Evolutionary conservation across 768 basidiomycete genomes (phyloP).

Genomic region (Macrolepiota dolichaula): DNA sequence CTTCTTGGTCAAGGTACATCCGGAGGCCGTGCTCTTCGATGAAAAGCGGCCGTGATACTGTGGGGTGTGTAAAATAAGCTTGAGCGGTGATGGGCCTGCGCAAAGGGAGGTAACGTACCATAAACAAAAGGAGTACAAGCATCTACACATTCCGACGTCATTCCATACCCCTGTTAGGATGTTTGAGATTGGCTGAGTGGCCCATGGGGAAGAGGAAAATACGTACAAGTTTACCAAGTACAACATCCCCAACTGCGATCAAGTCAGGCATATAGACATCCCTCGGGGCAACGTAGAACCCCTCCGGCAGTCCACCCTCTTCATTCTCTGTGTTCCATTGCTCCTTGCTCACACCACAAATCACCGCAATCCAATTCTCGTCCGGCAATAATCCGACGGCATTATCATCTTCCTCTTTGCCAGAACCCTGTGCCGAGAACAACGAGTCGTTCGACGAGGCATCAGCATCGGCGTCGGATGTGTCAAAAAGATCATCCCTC

Average conservation of each 20-base stretch:
- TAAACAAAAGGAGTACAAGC: conserved; percentile 76
- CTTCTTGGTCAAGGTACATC: conserved; percentile 56
- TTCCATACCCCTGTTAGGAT: conserved; percentile 65
- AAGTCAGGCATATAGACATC: conserved; percentile 85
- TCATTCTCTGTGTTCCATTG: conserved; percentile 38
- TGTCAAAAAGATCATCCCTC: background rate
- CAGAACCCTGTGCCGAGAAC: conserved; percentile 1
- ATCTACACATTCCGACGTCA: conserved; percentile 77
- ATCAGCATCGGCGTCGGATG: background rate
- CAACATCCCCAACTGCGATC: conserved; percentile 67
- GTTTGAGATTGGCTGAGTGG: background rate
- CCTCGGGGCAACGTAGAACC: conserved; percentile 72
- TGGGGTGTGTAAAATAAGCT: background rate
- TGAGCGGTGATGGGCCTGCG: background rate
- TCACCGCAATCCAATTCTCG: conserved; percentile 71
- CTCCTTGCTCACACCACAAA: conserved; percentile 70
- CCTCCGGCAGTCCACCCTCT: conserved; percentile 48
- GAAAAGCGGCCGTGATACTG: conserved; percentile 76
- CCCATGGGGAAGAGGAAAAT: conserved; percentile 10
- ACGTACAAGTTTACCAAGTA: conserved; percentile 75
- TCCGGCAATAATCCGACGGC: conserved; percentile 55
- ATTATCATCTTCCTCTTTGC: conserved; percentile 14
- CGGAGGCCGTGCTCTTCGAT: conserved; percentile 79
- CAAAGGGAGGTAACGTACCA: conserved; percentile 36
- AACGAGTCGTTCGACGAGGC: background rate